phyloP scores from a whole-genome alignment of 805 yeast genomes.

The Jamesozyma rosinii region DNA sequence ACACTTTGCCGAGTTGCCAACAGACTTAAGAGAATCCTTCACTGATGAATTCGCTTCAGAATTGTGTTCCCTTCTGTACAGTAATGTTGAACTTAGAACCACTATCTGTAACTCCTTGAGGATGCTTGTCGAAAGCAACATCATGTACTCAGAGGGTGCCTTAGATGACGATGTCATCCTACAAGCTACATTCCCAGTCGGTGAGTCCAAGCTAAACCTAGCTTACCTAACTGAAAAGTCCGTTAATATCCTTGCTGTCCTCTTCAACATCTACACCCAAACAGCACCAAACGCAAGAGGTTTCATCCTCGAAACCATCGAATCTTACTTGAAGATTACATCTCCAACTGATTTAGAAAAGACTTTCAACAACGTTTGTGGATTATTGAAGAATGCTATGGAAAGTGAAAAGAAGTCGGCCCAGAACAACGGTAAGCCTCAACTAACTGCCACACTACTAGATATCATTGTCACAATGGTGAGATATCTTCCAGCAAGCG shows the following conservation, averaged over 20 bases:
- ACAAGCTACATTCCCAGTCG: conserved; percentile 51
- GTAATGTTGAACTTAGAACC: conserved; percentile 65
- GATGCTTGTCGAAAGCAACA: conserved; percentile 66
- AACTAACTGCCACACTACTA: conserved; percentile 74
- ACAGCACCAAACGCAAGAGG: conserved; percentile 78
- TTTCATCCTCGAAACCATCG: conserved; percentile 77
- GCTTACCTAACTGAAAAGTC: conserved; percentile 58
- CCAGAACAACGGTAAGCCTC: conserved; percentile 26
- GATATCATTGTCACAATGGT: conserved; percentile 84
- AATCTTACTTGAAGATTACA: conserved; percentile 65
- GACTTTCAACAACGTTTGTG: conserved; percentile 81
- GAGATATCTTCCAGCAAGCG: conserved; percentile 63
- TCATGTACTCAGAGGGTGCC: conserved; percentile 47
- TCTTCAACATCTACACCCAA: conserved; percentile 88
- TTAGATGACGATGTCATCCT: conserved; percentile 46
- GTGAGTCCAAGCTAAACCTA: conserved; percentile 47
- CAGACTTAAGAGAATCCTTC: conserved; percentile 56
- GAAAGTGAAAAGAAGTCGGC: conserved; percentile 39
- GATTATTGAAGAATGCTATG: conserved; percentile 63
- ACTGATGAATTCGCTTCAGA: conserved; percentile 69
- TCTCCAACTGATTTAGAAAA: conserved; percentile 54
- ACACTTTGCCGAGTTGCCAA: conserved; percentile 78
- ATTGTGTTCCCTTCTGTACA: conserved; percentile 65
- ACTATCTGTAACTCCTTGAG: conserved; percentile 77
- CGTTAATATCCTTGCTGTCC: conserved; percentile 69